Conservation (phyloP, 2,329 filamentous ascomycete genomes). For the Penicillium sclerotigenum region DNA sequence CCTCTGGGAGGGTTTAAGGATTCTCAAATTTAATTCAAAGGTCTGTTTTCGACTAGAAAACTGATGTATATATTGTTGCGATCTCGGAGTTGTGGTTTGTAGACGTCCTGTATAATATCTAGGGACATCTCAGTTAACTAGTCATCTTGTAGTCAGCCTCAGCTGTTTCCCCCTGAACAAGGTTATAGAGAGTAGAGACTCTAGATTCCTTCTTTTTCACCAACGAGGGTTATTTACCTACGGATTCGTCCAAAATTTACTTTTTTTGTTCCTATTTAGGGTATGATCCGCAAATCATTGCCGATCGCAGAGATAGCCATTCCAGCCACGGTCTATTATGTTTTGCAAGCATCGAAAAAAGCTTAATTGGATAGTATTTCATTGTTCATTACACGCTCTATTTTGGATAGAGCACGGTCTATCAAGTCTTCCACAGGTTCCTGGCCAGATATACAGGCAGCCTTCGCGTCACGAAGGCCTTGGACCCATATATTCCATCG, state of each 20-base stretch:
- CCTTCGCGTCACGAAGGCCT: background rate
- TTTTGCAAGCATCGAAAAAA: background rate
- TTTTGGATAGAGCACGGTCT: background rate
- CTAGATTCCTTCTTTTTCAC: too few species aligned
- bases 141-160: too few species aligned
- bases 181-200: too few species aligned
- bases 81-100: background rate
- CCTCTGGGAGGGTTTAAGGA: background rate
- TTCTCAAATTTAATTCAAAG: background rate
- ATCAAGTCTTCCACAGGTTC: background rate
- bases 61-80: background rate
- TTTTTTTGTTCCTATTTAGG: background rate
- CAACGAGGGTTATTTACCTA: background rate
- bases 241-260: background rate
- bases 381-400: constrained; percentile 1
- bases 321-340: too few species aligned
- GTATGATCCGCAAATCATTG: background rate
- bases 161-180: too few species aligned
- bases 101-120: too few species aligned
- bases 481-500: constrained; percentile 3
- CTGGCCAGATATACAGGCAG: background rate
- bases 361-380: background rate
- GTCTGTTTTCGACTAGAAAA: background rate
- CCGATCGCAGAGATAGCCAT: background rate
- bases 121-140: too few species aligned